Conservation (phyloP, 1,284 basidiomycete species). For the Fomitopsis betulina region DNA sequence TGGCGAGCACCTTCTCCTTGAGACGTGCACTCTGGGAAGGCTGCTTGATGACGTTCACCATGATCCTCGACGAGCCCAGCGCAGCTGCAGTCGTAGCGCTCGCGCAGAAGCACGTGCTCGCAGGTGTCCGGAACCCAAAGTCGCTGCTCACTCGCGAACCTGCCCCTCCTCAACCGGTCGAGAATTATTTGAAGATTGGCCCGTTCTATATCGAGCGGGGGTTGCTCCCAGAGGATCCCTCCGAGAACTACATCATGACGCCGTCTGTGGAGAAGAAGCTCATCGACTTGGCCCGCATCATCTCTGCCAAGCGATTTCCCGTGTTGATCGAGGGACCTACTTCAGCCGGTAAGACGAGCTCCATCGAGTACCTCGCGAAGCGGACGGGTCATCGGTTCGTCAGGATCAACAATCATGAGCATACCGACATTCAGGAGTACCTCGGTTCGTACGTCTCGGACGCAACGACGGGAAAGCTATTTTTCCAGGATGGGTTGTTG, state of each 20-base stretch:
- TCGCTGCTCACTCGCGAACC: conserved; percentile 75
- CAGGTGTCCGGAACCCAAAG: conserved; percentile 76
- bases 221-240: conserved; percentile 54
- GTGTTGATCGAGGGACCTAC: conserved; percentile 98
- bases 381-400: conserved; percentile 95
- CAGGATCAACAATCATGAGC: conserved; percentile 99
- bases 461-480: conserved; percentile 85
- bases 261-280: conserved; percentile 96
- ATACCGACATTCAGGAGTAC: conserved; percentile 99
- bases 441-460: conserved; percentile 97
- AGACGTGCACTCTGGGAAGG: conserved; percentile 94
- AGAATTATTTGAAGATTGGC: conserved; percentile 80
- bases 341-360: conserved; percentile 96
- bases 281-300: conserved; percentile 87
- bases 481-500: conserved; percentile 92
- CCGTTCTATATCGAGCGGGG: conserved; percentile 90
- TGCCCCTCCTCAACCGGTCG: conserved; percentile 44
- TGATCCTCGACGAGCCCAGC: conserved; percentile 84
- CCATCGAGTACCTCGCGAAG: conserved; percentile 92
- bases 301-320: conserved; percentile 87
- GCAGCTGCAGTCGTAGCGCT: conserved; percentile 63
- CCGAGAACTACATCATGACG: conserved; percentile 89
- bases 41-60: conserved; percentile 96
- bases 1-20: conserved; percentile 74
- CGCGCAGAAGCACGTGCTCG: conserved; percentile 79